Evolutionary conservation across 2,329 filamentous ascomycete species (phyloP).

Genomic region (Beauveria varroae): DNA sequence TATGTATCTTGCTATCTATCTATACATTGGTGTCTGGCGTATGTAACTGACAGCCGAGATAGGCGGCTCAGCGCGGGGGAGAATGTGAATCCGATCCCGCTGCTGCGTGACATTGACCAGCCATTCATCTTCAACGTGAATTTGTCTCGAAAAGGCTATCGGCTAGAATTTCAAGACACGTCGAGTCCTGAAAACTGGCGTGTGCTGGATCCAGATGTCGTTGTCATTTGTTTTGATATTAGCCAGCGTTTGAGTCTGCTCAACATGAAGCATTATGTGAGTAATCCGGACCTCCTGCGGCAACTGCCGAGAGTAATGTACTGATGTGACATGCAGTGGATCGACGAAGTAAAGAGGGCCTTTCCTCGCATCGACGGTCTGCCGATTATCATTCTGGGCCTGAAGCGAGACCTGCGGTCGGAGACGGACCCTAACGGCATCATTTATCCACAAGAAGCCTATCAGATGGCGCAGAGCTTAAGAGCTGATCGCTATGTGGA

Average conservation of each 20-base stretch:
- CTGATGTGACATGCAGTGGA: conserved; percentile 38
- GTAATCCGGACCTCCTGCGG: conserved; percentile 18
- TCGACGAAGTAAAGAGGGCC: conserved; percentile 42
- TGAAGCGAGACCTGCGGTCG: conserved; percentile 53
- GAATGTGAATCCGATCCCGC: conserved; percentile 33
- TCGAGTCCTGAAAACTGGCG: conserved; percentile 51
- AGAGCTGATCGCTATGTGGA: conserved; percentile 57
- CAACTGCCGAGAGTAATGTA: background rate
- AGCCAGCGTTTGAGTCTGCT: conserved; percentile 50
- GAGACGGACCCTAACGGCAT: conserved; percentile 52
- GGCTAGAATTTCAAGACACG: conserved; percentile 54
- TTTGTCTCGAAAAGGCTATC: conserved; percentile 31
- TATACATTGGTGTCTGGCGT: background rate
- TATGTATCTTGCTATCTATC: conserved; percentile 28
- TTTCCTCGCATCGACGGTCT: conserved; percentile 41
- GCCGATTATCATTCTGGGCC: conserved; percentile 49
- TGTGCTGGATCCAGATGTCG: conserved; percentile 48
- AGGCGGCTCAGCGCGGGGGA: conserved; percentile 47
- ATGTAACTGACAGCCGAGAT: conserved; percentile 2
- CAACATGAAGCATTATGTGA: conserved; percentile 49
- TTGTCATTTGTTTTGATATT: conserved; percentile 56
- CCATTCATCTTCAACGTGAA: conserved; percentile 52
- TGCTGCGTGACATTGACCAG: conserved; percentile 52
- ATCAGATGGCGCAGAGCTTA: conserved; percentile 48
- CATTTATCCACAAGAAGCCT: conserved; percentile 55